A percentile compares a stretch with the other conserved stretches of the same genome.
These are phyloP conservation scores for Mycena sp. DNA, from an alignment of 1,284 basidiomycete genomes.

Conservation along the genomic window DNA sequence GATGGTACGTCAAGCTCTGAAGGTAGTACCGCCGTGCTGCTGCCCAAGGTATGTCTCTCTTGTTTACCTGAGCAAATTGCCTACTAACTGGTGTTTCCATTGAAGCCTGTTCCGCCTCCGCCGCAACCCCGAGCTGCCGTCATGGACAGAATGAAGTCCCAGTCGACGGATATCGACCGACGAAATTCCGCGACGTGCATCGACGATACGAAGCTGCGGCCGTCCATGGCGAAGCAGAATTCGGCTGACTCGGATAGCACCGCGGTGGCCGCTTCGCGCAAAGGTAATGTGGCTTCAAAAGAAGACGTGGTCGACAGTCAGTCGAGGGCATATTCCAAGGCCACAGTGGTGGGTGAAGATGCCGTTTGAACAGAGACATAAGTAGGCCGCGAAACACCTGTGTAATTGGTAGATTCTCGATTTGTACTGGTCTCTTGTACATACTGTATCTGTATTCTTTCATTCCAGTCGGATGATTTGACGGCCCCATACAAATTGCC, in stretches of 20 bases:
- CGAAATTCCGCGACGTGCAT: neutral
- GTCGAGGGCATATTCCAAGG: too few relatives aligned
- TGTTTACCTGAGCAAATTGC: too few relatives aligned
- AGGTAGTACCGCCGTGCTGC: neutral
- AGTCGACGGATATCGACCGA: neutral
- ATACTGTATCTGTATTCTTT: too few relatives aligned
- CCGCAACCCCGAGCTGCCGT: neutral
- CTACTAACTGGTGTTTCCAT: neutral
- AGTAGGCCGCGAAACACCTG: too few relatives aligned
- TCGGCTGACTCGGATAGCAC: neutral
- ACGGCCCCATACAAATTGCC: too few relatives aligned
- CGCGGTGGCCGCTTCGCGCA: neutral
- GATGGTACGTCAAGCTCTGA: neutral
- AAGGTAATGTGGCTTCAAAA: too few relatives aligned
- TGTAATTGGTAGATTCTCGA: too few relatives aligned
- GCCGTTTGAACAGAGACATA: too few relatives aligned
- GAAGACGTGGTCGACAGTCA: too few relatives aligned
- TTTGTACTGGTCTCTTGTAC: too few relatives aligned
- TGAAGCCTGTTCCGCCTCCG: constrained; percentile 1
- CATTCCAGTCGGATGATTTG: too few relatives aligned
- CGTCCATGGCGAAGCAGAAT: neutral
- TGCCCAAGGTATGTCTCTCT: neutral
- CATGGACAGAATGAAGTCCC: neutral
- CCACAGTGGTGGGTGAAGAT: too few relatives aligned
- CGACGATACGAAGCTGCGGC: neutral